These are phyloP conservation scores for Lactifluus echinatus DNA, from an alignment of 768 basidiomycete species.

Conservation along the genomic window DNA sequence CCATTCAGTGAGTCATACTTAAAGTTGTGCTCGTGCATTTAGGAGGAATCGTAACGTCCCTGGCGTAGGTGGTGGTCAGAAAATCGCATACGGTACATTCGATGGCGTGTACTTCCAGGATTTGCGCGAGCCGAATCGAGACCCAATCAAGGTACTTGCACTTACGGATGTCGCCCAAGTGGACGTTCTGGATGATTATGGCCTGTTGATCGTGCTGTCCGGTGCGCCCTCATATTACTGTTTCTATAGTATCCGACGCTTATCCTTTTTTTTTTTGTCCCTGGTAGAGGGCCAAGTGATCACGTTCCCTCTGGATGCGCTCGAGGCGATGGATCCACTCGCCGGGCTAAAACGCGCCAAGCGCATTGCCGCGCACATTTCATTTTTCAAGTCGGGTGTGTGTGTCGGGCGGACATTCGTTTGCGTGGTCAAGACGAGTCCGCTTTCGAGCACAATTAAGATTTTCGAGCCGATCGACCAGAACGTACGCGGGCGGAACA, in stretches of 20 bases:
- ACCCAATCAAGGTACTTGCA: conserved; percentile 85
- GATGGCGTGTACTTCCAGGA: conserved; percentile 96
- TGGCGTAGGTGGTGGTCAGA: conserved; percentile 60
- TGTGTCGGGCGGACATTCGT: conserved; percentile 89
- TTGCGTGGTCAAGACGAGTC: conserved; percentile 94
- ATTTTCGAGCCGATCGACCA: conserved; percentile 94
- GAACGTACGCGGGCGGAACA: conserved; percentile 63
- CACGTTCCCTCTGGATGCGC: conserved; percentile 89
- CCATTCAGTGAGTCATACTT: conserved; percentile 58
- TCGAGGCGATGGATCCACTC: conserved; percentile 84
- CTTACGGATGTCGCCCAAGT: conserved; percentile 88
- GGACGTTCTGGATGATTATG: conserved; percentile 93
- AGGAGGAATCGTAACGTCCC: no score
- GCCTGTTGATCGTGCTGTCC: conserved; percentile 96
- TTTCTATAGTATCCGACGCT: neutral
- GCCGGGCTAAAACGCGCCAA: conserved; percentile 90
- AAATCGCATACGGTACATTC: conserved; percentile 93
- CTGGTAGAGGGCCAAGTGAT: conserved; percentile 83
- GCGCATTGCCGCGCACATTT: conserved; percentile 90
- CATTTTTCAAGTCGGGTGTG: conserved; percentile 95
- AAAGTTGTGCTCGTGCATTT: neutral
- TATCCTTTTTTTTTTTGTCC: neutral
- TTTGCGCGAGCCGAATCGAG: conserved; percentile 61
- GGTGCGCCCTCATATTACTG: conserved; percentile 39
- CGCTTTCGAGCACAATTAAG: conserved; percentile 95